A percentile compares a stretch with the other conserved stretches of the same genome.
Conservation (phyloP, 352 stramenopile species). For the Phytophthora agathidicida region DNA sequence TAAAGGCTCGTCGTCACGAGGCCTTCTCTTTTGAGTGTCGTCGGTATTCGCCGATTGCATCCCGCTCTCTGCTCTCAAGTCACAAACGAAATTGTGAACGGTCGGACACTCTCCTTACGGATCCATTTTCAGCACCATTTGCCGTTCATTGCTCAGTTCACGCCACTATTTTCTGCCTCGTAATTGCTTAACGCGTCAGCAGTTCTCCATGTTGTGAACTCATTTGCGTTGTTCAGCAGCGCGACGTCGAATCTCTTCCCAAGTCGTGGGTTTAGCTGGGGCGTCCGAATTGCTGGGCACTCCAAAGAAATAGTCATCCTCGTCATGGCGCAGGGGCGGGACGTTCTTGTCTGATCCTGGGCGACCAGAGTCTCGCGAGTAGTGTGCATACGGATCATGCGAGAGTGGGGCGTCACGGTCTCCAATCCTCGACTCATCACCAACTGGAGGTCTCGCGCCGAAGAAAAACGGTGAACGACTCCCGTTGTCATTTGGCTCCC, state of each 20-base stretch:
- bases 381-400: slow-evolving; percentile 46
- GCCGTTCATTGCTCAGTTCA: slow-evolving; percentile 14
- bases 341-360: slow-evolving; percentile 16
- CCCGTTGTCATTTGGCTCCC: slow-evolving; percentile 25
- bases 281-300: slow-evolving; percentile 26
- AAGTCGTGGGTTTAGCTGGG: slow-evolving; percentile 57
- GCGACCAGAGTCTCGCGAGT: slow-evolving; percentile 14
- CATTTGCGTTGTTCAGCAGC: slow-evolving; percentile 58
- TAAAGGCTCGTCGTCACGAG: background rate
- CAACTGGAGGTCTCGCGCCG: slow-evolving; percentile 22
- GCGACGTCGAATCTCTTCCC: slow-evolving; percentile 78
- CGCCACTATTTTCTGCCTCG: background rate
- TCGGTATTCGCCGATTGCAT: slow-evolving; percentile 11
- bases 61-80: background rate
- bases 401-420: slow-evolving; percentile 37
- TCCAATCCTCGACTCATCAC: slow-evolving; percentile 1
- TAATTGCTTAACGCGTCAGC: background rate
- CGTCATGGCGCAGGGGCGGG: slow-evolving; percentile 36
- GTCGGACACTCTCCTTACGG: slow-evolving; percentile 1
- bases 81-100: slow-evolving; percentile 9
- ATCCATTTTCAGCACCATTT: slow-evolving; percentile 15
- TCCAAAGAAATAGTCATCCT: slow-evolving; percentile 63
- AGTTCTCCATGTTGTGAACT: slow-evolving; percentile 4
- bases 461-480: slow-evolving; percentile 63
- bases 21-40: background rate